phyloP scores from a whole-genome alignment of 805 yeast genomes.

The Kodamaea sagamina region DNA sequence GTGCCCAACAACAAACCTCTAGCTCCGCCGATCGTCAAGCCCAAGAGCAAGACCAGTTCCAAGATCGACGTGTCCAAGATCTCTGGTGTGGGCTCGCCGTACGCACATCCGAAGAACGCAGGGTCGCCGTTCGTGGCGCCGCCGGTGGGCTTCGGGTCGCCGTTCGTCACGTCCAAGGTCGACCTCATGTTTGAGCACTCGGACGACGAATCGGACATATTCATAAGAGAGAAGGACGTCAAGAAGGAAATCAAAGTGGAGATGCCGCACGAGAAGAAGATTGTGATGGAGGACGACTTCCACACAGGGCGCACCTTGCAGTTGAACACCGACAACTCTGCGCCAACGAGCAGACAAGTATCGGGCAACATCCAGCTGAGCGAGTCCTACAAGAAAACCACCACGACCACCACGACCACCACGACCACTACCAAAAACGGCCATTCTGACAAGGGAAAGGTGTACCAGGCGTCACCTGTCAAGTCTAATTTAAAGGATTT shows the following conservation, averaged over 20 bases:
- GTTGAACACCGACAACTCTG: conserved; percentile 6
- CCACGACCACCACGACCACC: not conserved
- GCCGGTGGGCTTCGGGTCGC: not conserved
- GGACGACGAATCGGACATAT: conserved; percentile 8
- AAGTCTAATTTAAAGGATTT: conserved; percentile 7
- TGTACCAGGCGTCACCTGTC: conserved; percentile 10
- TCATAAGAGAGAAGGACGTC: not conserved
- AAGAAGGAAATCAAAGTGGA: conserved; percentile 3
- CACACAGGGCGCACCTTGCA: conserved; percentile 8
- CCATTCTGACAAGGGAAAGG: not conserved
- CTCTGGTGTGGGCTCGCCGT: conserved; percentile 4
- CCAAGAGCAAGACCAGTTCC: conserved; percentile 5
- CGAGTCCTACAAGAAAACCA: not conserved
- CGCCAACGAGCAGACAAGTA: not conserved
- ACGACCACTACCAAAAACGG: not conserved
- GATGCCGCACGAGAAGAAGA: conserved; percentile 6
- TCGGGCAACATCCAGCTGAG: not conserved
- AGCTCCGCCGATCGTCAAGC: conserved; percentile 11
- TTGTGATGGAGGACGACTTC: conserved; percentile 11
- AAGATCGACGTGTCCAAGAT: conserved; percentile 3
- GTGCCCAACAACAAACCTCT: conserved; percentile 14
- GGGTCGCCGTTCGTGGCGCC: conserved; percentile 3
- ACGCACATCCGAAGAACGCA: not conserved
- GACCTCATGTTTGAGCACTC: conserved; percentile 6
- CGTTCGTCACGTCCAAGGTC: not conserved